Conservation (phyloP, 306 rosid species). For the Cicer arietinum region DNA sequence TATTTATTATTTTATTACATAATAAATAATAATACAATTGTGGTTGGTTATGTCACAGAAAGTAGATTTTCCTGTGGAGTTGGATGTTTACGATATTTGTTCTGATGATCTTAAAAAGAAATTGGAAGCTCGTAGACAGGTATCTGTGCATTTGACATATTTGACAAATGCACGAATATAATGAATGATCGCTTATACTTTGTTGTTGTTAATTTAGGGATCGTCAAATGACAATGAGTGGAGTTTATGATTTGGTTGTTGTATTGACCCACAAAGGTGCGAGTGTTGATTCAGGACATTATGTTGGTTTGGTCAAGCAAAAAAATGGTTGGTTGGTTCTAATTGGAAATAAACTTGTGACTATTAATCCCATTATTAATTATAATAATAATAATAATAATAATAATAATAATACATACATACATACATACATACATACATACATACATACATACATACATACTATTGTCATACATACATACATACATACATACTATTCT, state of each 20-base stretch:
- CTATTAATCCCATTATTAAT: not conserved
- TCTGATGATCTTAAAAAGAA: conserved; percentile 85
- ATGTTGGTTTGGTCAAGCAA: too few relatives aligned
- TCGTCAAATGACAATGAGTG: conserved; percentile 81
- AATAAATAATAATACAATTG: not conserved
- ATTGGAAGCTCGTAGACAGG: conserved; percentile 89
- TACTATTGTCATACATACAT: too few relatives aligned
- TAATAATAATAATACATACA: too few relatives aligned
- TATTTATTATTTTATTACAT: not conserved
- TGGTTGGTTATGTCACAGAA: conserved; percentile 65
- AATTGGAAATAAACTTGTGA: conserved; percentile 32
- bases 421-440: too few relatives aligned
- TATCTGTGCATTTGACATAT: conserved; percentile 38
- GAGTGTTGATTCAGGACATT: too few relatives aligned
- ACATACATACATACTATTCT: too few relatives aligned
- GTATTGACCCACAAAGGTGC: too few relatives aligned
- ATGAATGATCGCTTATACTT: conserved; percentile 1
- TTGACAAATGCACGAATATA: not conserved
- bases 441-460: too few relatives aligned
- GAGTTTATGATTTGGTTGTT: conserved; percentile 91
- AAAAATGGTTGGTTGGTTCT: conserved; percentile 59
- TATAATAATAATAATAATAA: not conserved
- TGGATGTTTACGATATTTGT: conserved; percentile 92
- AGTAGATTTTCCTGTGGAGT: conserved; percentile 94
- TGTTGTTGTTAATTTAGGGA: conserved; percentile 62